These are phyloP conservation scores for Panus rudis DNA, from an alignment of 768 basidiomycete genomes.

Conservation along the genomic window DNA sequence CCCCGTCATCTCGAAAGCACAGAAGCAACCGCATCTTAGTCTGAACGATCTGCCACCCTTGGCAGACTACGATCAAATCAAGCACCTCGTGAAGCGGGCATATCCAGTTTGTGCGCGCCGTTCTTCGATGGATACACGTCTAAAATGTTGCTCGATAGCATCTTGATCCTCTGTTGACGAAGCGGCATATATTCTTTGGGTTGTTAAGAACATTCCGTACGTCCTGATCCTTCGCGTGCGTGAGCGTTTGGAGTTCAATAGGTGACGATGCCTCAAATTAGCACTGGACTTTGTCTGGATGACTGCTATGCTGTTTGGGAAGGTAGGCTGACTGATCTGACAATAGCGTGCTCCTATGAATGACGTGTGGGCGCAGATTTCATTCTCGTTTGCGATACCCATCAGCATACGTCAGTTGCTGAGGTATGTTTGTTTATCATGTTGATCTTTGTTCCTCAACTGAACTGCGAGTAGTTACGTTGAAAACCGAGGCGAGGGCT, in stretches of 20 bases:
- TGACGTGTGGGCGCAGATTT: slow-evolving; percentile 2
- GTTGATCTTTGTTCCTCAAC: not conserved
- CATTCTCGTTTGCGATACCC: slow-evolving; percentile 18
- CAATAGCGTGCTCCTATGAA: slow-evolving; percentile 6
- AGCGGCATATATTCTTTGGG: slow-evolving; percentile 21
- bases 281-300: slow-evolving; percentile 3
- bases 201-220: slow-evolving; percentile 16
- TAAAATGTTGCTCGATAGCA: slow-evolving; percentile 8
- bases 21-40: slow-evolving; percentile 33
- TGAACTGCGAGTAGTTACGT: slow-evolving; percentile 37
- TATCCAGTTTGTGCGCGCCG: slow-evolving; percentile 21
- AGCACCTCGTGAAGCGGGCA: slow-evolving; percentile 23
- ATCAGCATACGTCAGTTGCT: slow-evolving; percentile 27
- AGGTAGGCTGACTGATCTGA: not conserved
- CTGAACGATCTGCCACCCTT: slow-evolving; percentile 37
- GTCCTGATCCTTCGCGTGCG: not conserved
- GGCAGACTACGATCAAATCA: slow-evolving; percentile 34
- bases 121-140: too few species aligned
- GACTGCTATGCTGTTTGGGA: not conserved
- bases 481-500: slow-evolving; percentile 42
- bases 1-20: slow-evolving; percentile 35
- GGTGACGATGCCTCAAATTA: slow-evolving; percentile 7
- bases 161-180: slow-evolving; percentile 13
- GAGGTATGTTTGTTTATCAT: slow-evolving; percentile 12
- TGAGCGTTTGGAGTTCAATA: slow-evolving; percentile 4